Evolutionary conservation across 345 rosid genomes (phyloP).

Genomic region (Aquilaria malaccensis): DNA sequence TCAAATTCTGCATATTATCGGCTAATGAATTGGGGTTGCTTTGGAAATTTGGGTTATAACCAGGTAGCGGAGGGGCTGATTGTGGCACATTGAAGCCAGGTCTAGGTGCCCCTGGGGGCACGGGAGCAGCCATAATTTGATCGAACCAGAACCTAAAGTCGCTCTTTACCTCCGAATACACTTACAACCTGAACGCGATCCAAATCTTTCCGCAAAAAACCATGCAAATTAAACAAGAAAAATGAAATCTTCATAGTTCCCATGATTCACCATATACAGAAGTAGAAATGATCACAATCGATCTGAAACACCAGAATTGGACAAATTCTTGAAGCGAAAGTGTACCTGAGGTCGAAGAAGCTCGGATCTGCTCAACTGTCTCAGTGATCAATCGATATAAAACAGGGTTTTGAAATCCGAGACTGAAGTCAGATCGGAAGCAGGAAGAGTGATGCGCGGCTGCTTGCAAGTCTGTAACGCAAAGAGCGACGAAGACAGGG

Average conservation of each 20-base stretch:
- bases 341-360: no score
- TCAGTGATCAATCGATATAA: no score
- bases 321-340: neutral
- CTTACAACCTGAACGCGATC: constrained; percentile 7
- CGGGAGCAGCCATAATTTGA: constrained; percentile 59
- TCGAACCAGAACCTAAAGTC: constrained; percentile 18
- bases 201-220: constrained; percentile 2
- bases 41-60: constrained; percentile 42
- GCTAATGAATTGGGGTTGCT: constrained; percentile 34
- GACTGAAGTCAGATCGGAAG: no score
- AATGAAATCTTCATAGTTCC: no score
- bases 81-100: constrained; percentile 32
- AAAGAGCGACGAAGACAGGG: no score
- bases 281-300: neutral
- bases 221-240: no score
- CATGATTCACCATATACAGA: neutral
- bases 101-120: constrained; percentile 92
- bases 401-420: no score
- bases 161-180: neutral
- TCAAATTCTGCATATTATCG: constrained; percentile 62
- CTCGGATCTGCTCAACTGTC: no score
- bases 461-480: no score
- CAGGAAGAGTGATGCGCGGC: no score
- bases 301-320: no score
- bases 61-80: constrained; percentile 38